Percentiles rank a stretch among this genome's conserved stretches.
Conservation (phyloP, 768 basidiomycete genomes). For the Tricholoma sp. region DNA sequence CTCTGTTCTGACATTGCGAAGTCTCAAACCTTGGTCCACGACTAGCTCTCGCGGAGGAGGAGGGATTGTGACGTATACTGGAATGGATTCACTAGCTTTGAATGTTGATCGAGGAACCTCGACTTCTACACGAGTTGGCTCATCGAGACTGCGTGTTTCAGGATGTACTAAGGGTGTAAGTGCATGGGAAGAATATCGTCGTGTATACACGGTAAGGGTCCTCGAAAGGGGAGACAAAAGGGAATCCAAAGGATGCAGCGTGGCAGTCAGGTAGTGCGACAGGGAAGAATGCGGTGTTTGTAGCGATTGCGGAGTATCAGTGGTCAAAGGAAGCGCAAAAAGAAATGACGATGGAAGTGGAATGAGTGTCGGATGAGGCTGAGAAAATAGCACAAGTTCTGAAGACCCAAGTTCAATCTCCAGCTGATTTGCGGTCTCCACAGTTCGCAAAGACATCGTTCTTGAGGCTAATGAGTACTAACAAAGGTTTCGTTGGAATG, state of each 20-base stretch:
- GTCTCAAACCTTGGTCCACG: constrained; percentile 60
- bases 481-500: constrained; percentile 6
- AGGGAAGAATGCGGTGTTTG: constrained; percentile 72
- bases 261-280: constrained; percentile 64
- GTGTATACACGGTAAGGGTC: constrained; percentile 62
- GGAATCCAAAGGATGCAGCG: constrained; percentile 47
- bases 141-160: constrained; percentile 48
- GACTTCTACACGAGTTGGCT: constrained; percentile 64
- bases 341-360: constrained; percentile 58
- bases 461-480: constrained; percentile 30
- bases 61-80: constrained; percentile 76
- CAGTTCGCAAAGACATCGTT: constrained; percentile 58
- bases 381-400: constrained; percentile 52
- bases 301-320: constrained; percentile 80
- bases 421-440: constrained; percentile 55
- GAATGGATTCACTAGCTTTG: constrained; percentile 66
- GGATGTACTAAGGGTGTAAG: constrained; percentile 53
- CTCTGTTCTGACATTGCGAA: constrained; percentile 79
- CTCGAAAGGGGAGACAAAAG: constrained; percentile 40
- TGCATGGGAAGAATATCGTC: constrained; percentile 66
- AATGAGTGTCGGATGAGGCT: constrained; percentile 28
- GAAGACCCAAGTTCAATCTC: constrained; percentile 63
- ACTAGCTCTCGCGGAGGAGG: constrained; percentile 66
- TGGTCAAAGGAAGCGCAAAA: constrained; percentile 76
- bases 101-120: constrained; percentile 72